Evolutionary conservation across 352 stramenopile genomes (phyloP), one percentile per base, ranked within the genome.

Genomic region (Globisporangium alternatum): DNA sequence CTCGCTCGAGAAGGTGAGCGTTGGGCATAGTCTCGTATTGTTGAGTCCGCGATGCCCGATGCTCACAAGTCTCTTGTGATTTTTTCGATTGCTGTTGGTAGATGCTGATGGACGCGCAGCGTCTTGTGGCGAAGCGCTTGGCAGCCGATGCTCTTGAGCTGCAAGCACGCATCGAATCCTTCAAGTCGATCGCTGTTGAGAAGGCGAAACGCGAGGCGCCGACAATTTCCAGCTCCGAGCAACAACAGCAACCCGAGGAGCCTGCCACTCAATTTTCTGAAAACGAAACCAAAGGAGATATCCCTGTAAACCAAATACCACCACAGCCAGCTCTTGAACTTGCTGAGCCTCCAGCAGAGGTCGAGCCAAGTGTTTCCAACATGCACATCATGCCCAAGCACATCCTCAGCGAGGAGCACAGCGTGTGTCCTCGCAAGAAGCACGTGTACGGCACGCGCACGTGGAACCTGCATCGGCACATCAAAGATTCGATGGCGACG

Each of bases 381-480:
- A 66, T 77, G 30, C 60, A 64, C 10, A 69, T 82, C 62, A 72
- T 82, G 64, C 76, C 75, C n/a, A 75, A 79, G 21, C 67, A 84
- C 53, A 64, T 86, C 1, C 65, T 87, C 13, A 79, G 78, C 47
- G 78, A 92, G 52, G 72, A 79, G 25, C 78, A 72, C 37, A 81
- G 80, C 47, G 73, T 93, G 17, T 78, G 74, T 21, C 72, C 80
- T 25, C 74, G 70, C 25, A 86, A 80, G 60, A 85, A 88, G 62
- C 79, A 90, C 61, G 62, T 67, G 3, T 75, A 77, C 12, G 79
- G 83, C 25, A 84, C 81, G 6, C 70, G 78, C 5, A 88, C 78
- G 33, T 91, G 82, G 82, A 78, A 90, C 35, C 67, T 89, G 45
- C 83, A 93, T 56, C 73, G 76, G 21, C 72, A 86, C 51, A 88